Base-by-base conservation (phyloP, 2,329 filamentous ascomycete species). In the Pseudopyricularia javanii region DNA sequence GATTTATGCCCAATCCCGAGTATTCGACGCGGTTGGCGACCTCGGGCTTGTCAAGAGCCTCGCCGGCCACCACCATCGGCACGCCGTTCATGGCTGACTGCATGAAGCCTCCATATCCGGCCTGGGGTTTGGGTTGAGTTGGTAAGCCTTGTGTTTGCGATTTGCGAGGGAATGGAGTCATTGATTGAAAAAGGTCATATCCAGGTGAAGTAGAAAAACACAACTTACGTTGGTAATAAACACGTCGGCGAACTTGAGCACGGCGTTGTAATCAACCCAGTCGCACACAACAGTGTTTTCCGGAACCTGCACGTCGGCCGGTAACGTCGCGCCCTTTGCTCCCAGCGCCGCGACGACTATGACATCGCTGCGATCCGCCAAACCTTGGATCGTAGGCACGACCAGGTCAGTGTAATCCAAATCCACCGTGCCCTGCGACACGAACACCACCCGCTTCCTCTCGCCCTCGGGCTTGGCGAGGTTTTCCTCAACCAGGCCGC, bases 401-500 rank as follows among this genome's bases (percentile, higher is more conserved):
- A 76, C 57, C 3, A 78, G 65, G 24, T 75, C 62, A 7, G 57
- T 57, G 53, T 68, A 69, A 17, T 71, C 60, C 20, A 58, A 56
- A 7, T 64, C 66, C 3, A 73, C 57, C 2, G 74, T 78, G 3
- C 75, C 74, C 57, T 77, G 74, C 1, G 68, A 66, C 5, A 77
- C 72, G 22, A 69, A 64, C 4, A 78, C 61, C 20, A 78, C 56
- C 50, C 67, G 68, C 53, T 69, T 71, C 57, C 60, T 48, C 47
- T 56, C 49, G 26, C 2, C 35, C 40, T 40, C 1, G 17, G 24
- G 28, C 22, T 47, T 3, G 24, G 26, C n/a, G 30, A 22, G 15
- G 78, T 63, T 4, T 71, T 68, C 2, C 62, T 50, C 72, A 72
- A 78, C 70, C 72, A 79, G 8, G 58, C 28, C 0, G 75, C 74